Evolutionary conservation across 257 asterid species (phyloP), one percentile per base, ranked within the genome.

Genomic region (Scutellaria barbata): DNA sequence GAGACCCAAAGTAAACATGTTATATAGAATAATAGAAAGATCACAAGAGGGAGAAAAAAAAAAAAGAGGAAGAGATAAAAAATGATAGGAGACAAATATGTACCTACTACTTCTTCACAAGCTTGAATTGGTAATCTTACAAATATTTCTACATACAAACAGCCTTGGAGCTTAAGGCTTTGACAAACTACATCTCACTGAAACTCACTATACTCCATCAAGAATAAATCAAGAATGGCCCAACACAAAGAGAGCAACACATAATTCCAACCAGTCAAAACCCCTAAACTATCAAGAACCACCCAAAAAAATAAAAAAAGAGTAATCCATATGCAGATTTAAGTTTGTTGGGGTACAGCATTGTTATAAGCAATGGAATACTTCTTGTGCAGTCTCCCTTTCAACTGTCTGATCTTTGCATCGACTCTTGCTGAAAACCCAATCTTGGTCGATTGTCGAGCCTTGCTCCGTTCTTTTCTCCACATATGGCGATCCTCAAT

Each of bases 401-500:
- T 88, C 68, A 92, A 61, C 72, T 79, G 91, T 73, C 92, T 80
- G 74, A 90, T 92, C 73, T 85, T 85, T 0, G 98, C 98, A 30
- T 92, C 98, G 12, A 92, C 98, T 55, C 97, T 79, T 0, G 95
- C 98, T 0, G 96, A 82, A 72, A 92, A 88, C 58, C 98, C 98
- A 11, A 92, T 84, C 71, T 88, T 84, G 8, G 98, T 86, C 53
- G 76, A 73, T 57, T 85, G 82, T 33, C 86, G 74, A 1, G 96
- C 98, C 83, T 90, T 92, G 7, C 76, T 77, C n/a, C 82, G 55
- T 58, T 92, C 98, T 39, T 78, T 66, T 55, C 79, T 75, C 98
- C 98, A 92, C 98, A 92, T 92, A 58, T 76, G 86, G 7, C 80
- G 78, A 80, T 92, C 97, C 77, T 82, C 80, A 0, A 88, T 79